A percentile compares a stretch with the other conserved stretches of the same genome.
Evolutionary conservation across 352 stramenopile species (phyloP).

Genomic region (Phytophthora lateralis): DNA sequence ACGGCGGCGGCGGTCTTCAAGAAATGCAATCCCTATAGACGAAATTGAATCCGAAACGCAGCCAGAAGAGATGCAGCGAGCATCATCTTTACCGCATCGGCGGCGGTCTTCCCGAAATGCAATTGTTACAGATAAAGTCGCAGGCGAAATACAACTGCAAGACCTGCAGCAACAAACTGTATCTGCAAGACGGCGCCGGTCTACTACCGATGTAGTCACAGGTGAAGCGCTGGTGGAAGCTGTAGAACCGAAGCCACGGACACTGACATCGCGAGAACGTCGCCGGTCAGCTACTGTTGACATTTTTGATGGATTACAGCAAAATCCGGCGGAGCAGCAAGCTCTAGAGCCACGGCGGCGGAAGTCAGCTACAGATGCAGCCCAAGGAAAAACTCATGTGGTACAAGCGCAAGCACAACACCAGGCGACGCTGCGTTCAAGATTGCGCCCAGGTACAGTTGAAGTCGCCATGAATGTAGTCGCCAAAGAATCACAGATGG

Average conservation of each 20-base stretch:
- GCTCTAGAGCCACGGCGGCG: neutral
- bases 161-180: neutral
- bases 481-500: constrained; percentile 2
- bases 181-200: neutral
- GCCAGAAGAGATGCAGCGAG: neutral
- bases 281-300: neutral
- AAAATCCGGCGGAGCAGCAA: neutral
- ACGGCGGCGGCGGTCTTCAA: constrained; percentile 4
- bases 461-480: neutral
- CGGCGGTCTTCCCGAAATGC: constrained; percentile 1
- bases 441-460: neutral
- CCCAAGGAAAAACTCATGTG: neutral
- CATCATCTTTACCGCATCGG: neutral
- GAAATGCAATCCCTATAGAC: neutral
- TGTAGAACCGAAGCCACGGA: neutral
- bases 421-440: neutral
- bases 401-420: neutral
- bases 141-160: neutral
- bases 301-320: neutral
- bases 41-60: neutral
- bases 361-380: neutral
- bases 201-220: neutral
- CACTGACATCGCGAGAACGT: neutral
- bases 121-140: neutral
- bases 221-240: neutral